Percentiles rank a stretch among this genome's conserved stretches.
Conservation (phyloP, 139 green algal genomes). For the Spirogloea muscicola region DNA sequence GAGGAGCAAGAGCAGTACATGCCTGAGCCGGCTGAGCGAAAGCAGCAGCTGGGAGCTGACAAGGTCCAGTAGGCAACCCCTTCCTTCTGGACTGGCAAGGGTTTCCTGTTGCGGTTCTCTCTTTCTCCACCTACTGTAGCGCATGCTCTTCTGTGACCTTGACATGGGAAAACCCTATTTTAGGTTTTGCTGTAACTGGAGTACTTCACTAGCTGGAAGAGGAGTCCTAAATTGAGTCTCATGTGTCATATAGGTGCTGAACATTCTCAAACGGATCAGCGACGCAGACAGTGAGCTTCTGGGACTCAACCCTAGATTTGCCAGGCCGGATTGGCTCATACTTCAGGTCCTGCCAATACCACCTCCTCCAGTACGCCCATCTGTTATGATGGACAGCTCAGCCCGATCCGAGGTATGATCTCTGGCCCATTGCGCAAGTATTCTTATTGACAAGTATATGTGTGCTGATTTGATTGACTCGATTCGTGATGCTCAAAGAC, state of each 20-base stretch:
- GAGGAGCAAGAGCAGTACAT: conserved; percentile 55
- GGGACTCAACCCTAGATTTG: conserved; percentile 78
- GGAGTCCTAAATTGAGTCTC: too few species aligned
- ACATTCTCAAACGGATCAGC: conserved; percentile 85
- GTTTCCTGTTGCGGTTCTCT: neutral
- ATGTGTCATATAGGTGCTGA: conserved; percentile 54
- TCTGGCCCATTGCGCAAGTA: too few species aligned
- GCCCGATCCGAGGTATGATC: conserved; percentile 52
- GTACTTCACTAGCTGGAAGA: too few species aligned
- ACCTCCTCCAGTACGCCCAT: conserved; percentile 81
- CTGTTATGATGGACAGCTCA: conserved; percentile 86
- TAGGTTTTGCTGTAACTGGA: too few species aligned
- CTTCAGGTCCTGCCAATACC: conserved; percentile 87
- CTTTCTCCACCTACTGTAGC: neutral
- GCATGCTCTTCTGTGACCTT: too few species aligned
- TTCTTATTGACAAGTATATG: too few species aligned
- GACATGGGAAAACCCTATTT: too few species aligned
- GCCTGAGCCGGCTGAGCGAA: conserved; percentile 43
- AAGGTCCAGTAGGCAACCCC: conserved; percentile 35
- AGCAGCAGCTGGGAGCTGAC: conserved; percentile 79
- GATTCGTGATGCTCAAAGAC: too few species aligned
- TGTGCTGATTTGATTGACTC: too few species aligned
- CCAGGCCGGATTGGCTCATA: conserved; percentile 92
- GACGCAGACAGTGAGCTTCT: conserved; percentile 86
- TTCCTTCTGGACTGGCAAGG: neutral